Conservation (phyloP, 2,329 filamentous ascomycete species). For the Trichoderma atroviride region DNA sequence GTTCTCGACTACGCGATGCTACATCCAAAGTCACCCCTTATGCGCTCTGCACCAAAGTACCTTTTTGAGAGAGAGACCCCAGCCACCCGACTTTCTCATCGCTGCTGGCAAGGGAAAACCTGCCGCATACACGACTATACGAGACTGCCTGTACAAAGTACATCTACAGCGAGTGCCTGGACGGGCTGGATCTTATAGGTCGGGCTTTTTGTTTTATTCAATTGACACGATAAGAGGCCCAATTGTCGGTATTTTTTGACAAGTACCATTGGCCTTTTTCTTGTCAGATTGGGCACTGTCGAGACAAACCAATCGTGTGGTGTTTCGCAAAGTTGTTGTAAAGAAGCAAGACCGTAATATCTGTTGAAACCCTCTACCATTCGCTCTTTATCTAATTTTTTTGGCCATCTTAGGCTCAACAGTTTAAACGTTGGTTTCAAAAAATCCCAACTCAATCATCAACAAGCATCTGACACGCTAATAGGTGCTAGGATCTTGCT, state of each 20-base stretch:
- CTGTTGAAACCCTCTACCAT: background rate
- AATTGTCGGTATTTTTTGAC: background rate
- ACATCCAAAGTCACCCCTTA: slow-evolving; percentile 31
- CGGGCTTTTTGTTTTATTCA: background rate
- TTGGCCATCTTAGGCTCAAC: too few relatives aligned
- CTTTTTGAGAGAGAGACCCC: slow-evolving; percentile 27
- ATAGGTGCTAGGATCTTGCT: background rate
- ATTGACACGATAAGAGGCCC: background rate
- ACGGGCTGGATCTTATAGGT: background rate
- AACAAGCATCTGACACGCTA: background rate
- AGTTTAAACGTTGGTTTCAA: background rate
- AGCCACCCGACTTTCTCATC: slow-evolving; percentile 34
- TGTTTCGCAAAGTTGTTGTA: background rate
- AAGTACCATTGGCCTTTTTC: background rate
- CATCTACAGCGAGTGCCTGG: background rate
- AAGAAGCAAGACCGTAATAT: background rate
- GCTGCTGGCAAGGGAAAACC: slow-evolving; percentile 14
- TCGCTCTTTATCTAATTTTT: background rate
- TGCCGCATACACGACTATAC: slow-evolving; percentile 5
- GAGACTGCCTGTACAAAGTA: background rate
- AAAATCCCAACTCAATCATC: background rate
- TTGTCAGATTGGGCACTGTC: background rate
- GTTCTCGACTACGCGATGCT: background rate
- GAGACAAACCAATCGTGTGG: background rate
- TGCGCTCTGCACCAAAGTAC: slow-evolving; percentile 32